phyloP scores from a whole-genome alignment of 2,329 filamentous ascomycete species.

The Verticillium dahliae region DNA sequence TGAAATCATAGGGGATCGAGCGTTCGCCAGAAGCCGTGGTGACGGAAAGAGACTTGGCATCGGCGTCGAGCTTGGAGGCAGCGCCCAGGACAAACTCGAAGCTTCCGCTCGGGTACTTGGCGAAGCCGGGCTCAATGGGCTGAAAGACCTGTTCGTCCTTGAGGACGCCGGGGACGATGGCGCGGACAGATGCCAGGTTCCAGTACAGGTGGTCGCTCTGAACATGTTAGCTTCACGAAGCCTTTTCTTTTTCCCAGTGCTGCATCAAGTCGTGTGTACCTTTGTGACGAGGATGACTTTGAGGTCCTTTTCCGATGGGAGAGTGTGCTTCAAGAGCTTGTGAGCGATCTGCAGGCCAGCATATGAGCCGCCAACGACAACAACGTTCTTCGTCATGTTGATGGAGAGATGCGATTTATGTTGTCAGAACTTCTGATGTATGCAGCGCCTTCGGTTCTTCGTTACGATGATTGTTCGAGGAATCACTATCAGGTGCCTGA shows the following conservation, averaged over 20 bases:
- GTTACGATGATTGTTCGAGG: background rate
- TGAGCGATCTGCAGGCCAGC: slow-evolving; percentile 48
- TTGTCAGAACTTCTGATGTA: too few relatives aligned
- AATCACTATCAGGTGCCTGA: background rate
- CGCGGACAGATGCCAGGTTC: slow-evolving; percentile 50
- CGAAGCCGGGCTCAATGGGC: slow-evolving; percentile 41
- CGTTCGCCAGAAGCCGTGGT: slow-evolving; percentile 18
- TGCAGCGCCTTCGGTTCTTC: background rate
- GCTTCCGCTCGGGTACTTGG: slow-evolving; percentile 39
- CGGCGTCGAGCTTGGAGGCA: slow-evolving; percentile 32
- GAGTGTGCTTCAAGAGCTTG: slow-evolving; percentile 46
- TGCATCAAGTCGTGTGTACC: slow-evolving; percentile 23
- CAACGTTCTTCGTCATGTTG: slow-evolving; percentile 43
- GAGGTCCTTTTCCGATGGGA: slow-evolving; percentile 33
- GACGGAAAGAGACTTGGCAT: slow-evolving; percentile 35
- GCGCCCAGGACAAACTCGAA: slow-evolving; percentile 47
- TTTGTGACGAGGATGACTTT: slow-evolving; percentile 51
- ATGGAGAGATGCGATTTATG: background rate
- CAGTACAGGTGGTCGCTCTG: slow-evolving; percentile 53
- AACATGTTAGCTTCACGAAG: background rate
- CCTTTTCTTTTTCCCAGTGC: background rate
- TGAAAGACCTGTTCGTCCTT: slow-evolving; percentile 43
- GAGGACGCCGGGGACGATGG: slow-evolving; percentile 43
- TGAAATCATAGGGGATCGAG: slow-evolving; percentile 41
- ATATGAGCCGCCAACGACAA: slow-evolving; percentile 48